Evolutionary conservation across 176 grass and related monocot genomes (phyloP).

Genomic region (Carex littledalei): DNA sequence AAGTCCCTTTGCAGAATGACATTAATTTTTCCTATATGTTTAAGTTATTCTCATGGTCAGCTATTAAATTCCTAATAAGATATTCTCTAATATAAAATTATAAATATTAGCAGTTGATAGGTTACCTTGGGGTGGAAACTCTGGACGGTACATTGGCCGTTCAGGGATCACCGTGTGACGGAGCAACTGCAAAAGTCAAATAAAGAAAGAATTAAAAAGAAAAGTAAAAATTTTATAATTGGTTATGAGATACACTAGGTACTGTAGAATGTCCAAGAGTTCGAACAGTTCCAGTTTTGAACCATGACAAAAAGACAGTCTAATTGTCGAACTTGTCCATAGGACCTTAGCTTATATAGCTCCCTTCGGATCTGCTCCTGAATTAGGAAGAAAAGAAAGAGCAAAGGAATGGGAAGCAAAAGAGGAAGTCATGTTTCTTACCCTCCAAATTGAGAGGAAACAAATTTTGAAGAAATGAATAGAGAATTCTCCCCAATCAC

Average conservation of each 20-base stretch:
- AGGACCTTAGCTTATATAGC: neutral
- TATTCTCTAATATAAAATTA: neutral
- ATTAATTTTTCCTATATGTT: neutral
- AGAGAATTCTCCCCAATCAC: too few species aligned
- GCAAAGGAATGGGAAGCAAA: too few species aligned
- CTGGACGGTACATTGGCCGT: conserved; percentile 76
- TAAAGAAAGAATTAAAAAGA: neutral
- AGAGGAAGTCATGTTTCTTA: too few species aligned
- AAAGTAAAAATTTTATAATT: neutral
- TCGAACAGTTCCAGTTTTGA: neutral
- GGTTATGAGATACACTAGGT: neutral
- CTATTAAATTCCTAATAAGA: neutral
- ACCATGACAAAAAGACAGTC: neutral
- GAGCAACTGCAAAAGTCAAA: conserved; percentile 43
- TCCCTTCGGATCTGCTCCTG: neutral
- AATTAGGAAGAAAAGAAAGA: too few species aligned
- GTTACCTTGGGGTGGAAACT: conserved; percentile 76
- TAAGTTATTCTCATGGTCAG: neutral
- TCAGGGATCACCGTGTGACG: conserved; percentile 74
- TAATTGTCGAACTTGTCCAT: neutral
- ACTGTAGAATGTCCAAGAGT: neutral
- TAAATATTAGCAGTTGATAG: neutral
- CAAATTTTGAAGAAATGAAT: too few species aligned
- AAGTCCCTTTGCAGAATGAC: neutral
- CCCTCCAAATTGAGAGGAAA: too few species aligned